Percentiles rank a stretch among this genome's conserved stretches.
phyloP scores from a whole-genome alignment of 2,329 filamentous ascomycete genomes.

The Penicillium corylophilum region DNA sequence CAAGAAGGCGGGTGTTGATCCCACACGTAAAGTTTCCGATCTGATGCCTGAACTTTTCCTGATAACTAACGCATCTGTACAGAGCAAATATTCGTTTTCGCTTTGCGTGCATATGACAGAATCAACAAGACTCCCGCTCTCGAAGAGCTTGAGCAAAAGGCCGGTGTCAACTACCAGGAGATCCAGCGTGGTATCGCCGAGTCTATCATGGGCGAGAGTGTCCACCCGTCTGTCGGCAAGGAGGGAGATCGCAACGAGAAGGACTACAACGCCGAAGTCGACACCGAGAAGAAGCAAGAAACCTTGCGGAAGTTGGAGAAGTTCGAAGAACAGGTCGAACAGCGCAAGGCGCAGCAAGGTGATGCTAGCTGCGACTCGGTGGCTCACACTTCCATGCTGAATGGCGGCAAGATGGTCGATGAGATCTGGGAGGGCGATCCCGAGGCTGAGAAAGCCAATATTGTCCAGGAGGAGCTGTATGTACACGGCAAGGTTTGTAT shows the following conservation, averaged over 20 bases:
- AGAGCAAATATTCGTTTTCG: conserved; percentile 90
- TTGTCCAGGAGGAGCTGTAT: conserved; percentile 95
- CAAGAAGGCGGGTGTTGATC: conserved; percentile 70
- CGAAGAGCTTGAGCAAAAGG: conserved; percentile 72
- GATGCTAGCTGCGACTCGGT: conserved; percentile 53
- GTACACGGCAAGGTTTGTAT: conserved; percentile 86
- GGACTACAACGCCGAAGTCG: conserved; percentile 36
- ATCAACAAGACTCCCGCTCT: conserved; percentile 78
- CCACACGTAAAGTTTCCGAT: conserved; percentile 44
- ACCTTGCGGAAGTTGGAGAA: conserved; percentile 20
- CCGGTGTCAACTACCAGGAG: conserved; percentile 80
- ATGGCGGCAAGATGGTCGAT: conserved; percentile 61
- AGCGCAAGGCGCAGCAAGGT: conserved; percentile 20
- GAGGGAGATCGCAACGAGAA: conserved; percentile 49
- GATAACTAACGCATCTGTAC: conserved; percentile 5
- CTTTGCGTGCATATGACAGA: conserved; percentile 87
- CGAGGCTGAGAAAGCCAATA: conserved; percentile 78
- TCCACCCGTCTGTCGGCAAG: conserved; percentile 52
- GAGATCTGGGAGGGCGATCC: conserved; percentile 75
- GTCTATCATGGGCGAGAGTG: conserved; percentile 75
- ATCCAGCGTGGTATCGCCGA: conserved; percentile 86
- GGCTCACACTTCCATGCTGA: conserved; percentile 80
- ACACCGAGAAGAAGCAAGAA: conserved; percentile 38
- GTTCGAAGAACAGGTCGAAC: conserved; percentile 44
- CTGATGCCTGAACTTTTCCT: not conserved